These are phyloP conservation scores for Cladosporium sp. DNA, from an alignment of 2,329 filamentous ascomycete genomes.

Conservation along the genomic window DNA sequence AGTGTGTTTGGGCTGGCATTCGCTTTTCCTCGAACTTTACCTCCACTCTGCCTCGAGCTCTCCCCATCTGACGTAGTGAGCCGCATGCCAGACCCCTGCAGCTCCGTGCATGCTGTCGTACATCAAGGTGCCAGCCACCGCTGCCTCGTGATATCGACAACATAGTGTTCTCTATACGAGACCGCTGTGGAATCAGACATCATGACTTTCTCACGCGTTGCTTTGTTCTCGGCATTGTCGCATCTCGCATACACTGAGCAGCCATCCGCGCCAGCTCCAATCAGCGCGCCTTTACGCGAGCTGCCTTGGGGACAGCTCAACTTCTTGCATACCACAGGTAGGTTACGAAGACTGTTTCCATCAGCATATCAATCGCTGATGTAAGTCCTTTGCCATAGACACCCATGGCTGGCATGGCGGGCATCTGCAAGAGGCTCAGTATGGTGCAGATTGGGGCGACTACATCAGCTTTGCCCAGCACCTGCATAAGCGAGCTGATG, in stretches of 20 bases:
- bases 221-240: conserved; percentile 22
- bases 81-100: neutral
- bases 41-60: neutral
- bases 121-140: conserved; percentile 4
- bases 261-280: conserved; percentile 72
- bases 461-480: conserved; percentile 90
- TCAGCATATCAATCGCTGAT: neutral
- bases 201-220: conserved; percentile 18
- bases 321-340: conserved; percentile 76
- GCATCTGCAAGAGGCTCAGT: conserved; percentile 87
- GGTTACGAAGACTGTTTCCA: neutral
- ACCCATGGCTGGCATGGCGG: conserved; percentile 95
- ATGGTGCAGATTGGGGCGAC: conserved; percentile 95
- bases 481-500: conserved; percentile 73
- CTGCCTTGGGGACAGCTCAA: conserved; percentile 92
- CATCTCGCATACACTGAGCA: conserved; percentile 50
- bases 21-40: conserved; percentile 1
- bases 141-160: neutral
- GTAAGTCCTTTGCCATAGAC: conserved; percentile 38
- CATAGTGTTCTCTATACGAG: neutral
- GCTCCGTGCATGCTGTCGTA: neutral
- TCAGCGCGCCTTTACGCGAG: conserved; percentile 75
- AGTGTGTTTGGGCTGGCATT: neutral
- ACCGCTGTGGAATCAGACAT: neutral
- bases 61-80: neutral